Conservation (phyloP, 805 yeast species). For the Zygosaccharomyces rouxii region DNA sequence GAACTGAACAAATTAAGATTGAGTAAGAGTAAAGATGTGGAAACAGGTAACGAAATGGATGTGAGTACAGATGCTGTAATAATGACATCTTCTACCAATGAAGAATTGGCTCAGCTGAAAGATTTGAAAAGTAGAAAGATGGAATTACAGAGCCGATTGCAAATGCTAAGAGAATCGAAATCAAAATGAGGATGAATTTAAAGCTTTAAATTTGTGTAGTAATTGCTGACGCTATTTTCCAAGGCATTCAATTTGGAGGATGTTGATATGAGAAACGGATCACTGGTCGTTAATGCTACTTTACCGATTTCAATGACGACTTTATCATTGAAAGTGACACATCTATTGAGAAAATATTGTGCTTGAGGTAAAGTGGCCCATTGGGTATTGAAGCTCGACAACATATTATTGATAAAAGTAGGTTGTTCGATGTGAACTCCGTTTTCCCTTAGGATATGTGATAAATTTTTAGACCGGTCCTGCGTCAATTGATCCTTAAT, state of each 20-base stretch:
- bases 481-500: conserved; percentile 51
- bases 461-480: conserved; percentile 39
- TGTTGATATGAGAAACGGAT: conserved; percentile 60
- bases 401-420: conserved; percentile 32
- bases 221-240: conserved; percentile 36
- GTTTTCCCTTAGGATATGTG: conserved; percentile 39
- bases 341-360: conserved; percentile 54
- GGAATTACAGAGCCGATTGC: conserved; percentile 16
- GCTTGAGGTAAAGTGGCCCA: conserved; percentile 37
- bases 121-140: conserved; percentile 24
- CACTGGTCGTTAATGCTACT: conserved; percentile 58
- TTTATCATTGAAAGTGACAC: conserved; percentile 52
- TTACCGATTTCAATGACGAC: conserved; percentile 62
- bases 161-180: conserved; percentile 5
- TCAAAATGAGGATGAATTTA: not conserved
- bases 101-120: conserved; percentile 30
- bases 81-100: conserved; percentile 33
- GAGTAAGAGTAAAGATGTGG: conserved; percentile 14
- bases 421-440: conserved; percentile 35
- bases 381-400: conserved; percentile 36
- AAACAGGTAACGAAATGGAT: conserved; percentile 12
- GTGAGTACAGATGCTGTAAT: conserved; percentile 27
- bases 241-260: conserved; percentile 60
- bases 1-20: conserved; percentile 29
- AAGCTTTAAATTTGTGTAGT: conserved; percentile 20